These are phyloP conservation scores for Tylopilus sp. DNA, from an alignment of 768 basidiomycete genomes.

Conservation along the genomic window DNA sequence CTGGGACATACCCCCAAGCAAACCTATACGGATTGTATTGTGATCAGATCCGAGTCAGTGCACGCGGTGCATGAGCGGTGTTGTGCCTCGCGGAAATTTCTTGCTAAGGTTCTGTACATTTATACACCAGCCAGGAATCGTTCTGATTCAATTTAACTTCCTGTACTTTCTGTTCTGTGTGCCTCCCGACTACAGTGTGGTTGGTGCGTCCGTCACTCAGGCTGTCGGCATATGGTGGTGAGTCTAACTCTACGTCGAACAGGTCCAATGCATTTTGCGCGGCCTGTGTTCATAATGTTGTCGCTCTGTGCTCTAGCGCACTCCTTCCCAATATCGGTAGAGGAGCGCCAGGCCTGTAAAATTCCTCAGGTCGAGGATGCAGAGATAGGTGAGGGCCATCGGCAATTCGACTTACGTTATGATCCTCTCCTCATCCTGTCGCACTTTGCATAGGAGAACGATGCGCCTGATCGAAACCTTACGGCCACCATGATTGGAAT, in stretches of 20 bases:
- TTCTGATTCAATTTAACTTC: background rate
- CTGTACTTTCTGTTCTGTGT: background rate
- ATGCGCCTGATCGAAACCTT: background rate
- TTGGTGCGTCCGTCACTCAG: background rate
- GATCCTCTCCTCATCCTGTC: background rate
- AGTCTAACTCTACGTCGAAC: background rate
- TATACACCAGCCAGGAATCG: background rate
- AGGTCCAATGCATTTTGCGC: slow-evolving; percentile 3
- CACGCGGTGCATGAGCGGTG: background rate
- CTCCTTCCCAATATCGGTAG: background rate
- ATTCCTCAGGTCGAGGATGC: background rate
- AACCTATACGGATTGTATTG: background rate
- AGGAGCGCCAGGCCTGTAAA: background rate
- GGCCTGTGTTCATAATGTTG: background rate
- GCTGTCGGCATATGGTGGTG: background rate
- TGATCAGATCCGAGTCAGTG: background rate
- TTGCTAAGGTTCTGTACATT: background rate
- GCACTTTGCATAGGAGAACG: background rate
- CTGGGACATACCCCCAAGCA: background rate
- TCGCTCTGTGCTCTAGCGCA: background rate
- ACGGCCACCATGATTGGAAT: no score
- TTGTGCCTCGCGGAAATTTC: background rate
- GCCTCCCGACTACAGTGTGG: background rate
- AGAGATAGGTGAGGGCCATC: background rate
- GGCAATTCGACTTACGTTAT: background rate